These are phyloP conservation scores for Talaromyces islandicus DNA, from an alignment of 2,329 filamentous ascomycete genomes.

Conservation along the genomic window DNA sequence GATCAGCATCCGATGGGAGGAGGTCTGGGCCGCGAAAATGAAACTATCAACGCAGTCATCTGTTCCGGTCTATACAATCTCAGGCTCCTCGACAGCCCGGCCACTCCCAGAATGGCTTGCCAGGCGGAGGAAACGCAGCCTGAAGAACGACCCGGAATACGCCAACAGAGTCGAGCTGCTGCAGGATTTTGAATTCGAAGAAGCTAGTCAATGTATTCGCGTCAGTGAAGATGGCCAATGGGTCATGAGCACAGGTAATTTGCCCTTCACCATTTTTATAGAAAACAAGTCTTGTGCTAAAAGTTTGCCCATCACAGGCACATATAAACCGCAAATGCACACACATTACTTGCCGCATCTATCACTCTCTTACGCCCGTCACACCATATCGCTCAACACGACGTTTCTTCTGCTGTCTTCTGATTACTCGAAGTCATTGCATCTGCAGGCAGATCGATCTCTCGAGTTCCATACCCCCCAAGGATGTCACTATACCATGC, in stretches of 20 bases:
- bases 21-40: constrained; percentile 26
- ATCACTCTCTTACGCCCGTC: constrained; percentile 85
- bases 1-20: constrained; percentile 1
- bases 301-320: constrained; percentile 37
- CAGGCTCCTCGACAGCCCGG: constrained; percentile 79
- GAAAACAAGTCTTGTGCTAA: not conserved
- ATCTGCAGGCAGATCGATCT: constrained; percentile 84
- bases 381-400: constrained; percentile 86
- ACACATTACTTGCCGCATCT: constrained; percentile 92
- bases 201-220: constrained; percentile 83
- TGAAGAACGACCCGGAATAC: constrained; percentile 90
- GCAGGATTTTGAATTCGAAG: constrained; percentile 97
- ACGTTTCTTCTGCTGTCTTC: constrained; percentile 82
- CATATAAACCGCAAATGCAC: constrained; percentile 78
- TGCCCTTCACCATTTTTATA: constrained; percentile 3
- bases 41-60: constrained; percentile 61
- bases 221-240: constrained; percentile 94
- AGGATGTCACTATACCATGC: constrained; percentile 81
- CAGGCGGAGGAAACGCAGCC: constrained; percentile 76
- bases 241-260: constrained; percentile 82
- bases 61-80: constrained; percentile 90
- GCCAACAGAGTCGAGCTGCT: constrained; percentile 89
- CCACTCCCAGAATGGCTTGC: constrained; percentile 94
- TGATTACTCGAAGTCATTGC: constrained; percentile 91
- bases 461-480: constrained; percentile 89